Conservation (phyloP, 805 yeast species). For the Scheffersomyces stipitis region DNA sequence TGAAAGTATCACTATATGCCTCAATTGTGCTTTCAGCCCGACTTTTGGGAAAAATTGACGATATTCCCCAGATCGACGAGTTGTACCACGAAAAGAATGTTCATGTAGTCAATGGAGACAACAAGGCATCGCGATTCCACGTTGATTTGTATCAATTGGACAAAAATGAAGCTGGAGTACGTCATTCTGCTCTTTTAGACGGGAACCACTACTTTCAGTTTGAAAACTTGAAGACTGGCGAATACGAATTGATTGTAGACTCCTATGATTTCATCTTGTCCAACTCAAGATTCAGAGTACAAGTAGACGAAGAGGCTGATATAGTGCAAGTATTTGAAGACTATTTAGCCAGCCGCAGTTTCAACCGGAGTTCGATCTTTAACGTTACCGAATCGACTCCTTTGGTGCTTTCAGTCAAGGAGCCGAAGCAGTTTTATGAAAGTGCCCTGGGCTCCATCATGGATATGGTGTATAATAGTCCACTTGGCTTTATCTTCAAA, state of each 20-base stretch:
- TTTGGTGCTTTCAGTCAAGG: slow-evolving; percentile 19
- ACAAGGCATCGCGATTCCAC: slow-evolving; percentile 32
- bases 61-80: slow-evolving; percentile 26
- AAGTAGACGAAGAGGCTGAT: slow-evolving; percentile 18
- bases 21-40: slow-evolving; percentile 3
- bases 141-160: slow-evolving; percentile 18
- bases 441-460: slow-evolving; percentile 25
- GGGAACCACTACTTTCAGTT: slow-evolving; percentile 26
- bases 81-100: slow-evolving; percentile 8
- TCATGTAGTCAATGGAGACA: slow-evolving; percentile 32
- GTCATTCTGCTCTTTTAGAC: slow-evolving; percentile 18
- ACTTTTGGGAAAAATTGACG: slow-evolving; percentile 24
- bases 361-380: slow-evolving; percentile 18
- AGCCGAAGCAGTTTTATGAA: slow-evolving; percentile 35
- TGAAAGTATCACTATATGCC: slow-evolving; percentile 4
- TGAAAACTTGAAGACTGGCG: slow-evolving; percentile 25
- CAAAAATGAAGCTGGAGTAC: slow-evolving; percentile 1
- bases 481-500: slow-evolving; percentile 41
- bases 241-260: slow-evolving; percentile 31
- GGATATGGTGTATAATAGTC: slow-evolving; percentile 37
- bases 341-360: slow-evolving; percentile 11
- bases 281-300: slow-evolving; percentile 24
- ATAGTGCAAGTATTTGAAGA: slow-evolving; percentile 23
- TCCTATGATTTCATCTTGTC: slow-evolving; percentile 37
- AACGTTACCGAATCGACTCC: slow-evolving; percentile 15